These are phyloP conservation scores for Pseudopediastrum boryanum DNA, from an alignment of 139 green algal species.

Conservation along the genomic window DNA sequence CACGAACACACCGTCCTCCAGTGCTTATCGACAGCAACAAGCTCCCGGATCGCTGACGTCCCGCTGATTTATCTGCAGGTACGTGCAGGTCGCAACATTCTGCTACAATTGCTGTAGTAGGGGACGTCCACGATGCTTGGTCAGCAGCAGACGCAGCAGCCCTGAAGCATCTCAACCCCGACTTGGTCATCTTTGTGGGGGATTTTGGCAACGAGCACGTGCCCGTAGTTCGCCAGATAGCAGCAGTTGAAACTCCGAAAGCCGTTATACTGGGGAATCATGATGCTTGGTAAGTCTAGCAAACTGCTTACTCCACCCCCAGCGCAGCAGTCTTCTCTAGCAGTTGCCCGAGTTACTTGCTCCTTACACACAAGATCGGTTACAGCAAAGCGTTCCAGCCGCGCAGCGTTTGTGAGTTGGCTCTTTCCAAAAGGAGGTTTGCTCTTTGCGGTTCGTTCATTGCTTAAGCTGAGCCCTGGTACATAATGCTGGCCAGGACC, in stretches of 20 bases:
- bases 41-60: too few relatives aligned
- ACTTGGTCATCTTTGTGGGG: constrained; percentile 68
- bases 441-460: neutral
- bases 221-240: constrained; percentile 53
- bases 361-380: too few relatives aligned
- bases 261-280: constrained; percentile 56
- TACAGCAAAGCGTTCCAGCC: neutral
- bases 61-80: too few relatives aligned
- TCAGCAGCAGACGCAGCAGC: constrained; percentile 47
- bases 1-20: too few relatives aligned
- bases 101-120: constrained; percentile 65
- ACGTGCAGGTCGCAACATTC: too few relatives aligned
- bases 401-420: neutral
- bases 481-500: too few relatives aligned
- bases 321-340: too few relatives aligned
- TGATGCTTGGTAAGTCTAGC: constrained; percentile 12
- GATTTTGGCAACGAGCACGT: constrained; percentile 76
- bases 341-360: too few relatives aligned
- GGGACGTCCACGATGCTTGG: constrained; percentile 75
- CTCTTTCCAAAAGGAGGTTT: neutral
- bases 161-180: constrained; percentile 41
- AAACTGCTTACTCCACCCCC: neutral
- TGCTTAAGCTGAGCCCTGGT: neutral
- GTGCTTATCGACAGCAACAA: too few relatives aligned
- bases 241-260: constrained; percentile 38